These are phyloP conservation scores for Cantharellus anzutake DNA, from an alignment of 768 basidiomycete species.

Conservation along the genomic window DNA sequence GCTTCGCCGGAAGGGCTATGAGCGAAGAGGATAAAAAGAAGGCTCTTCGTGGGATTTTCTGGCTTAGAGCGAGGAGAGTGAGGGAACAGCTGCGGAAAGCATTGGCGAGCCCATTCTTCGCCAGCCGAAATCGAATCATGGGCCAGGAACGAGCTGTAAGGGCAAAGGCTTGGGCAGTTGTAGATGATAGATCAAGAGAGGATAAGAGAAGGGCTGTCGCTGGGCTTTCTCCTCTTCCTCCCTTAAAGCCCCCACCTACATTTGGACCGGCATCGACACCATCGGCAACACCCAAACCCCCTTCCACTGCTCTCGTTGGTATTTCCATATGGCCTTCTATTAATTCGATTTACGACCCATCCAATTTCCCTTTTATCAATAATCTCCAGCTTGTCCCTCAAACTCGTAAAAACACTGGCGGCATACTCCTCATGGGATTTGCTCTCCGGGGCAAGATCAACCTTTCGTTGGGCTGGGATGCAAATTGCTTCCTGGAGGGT, in stretches of 20 bases:
- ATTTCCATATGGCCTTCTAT: constrained; percentile 21
- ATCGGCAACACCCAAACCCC: background rate
- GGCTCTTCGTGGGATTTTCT: constrained; percentile 25
- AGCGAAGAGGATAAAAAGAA: constrained; percentile 9
- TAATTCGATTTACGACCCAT: constrained; percentile 17
- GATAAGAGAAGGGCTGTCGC: constrained; percentile 21
- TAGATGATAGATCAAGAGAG: constrained; percentile 34
- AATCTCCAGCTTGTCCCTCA: constrained; percentile 18
- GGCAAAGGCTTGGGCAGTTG: constrained; percentile 48
- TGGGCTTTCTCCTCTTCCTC: background rate
- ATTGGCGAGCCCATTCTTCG: constrained; percentile 41
- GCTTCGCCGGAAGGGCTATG: constrained; percentile 15
- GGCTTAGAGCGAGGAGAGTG: constrained; percentile 52
- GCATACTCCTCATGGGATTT: constrained; percentile 17
- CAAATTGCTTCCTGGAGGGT: background rate
- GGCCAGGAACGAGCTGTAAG: constrained; percentile 39
- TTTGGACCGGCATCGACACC: background rate
- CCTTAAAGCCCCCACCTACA: background rate
- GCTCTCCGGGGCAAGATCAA: background rate
- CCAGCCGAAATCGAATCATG: constrained; percentile 45
- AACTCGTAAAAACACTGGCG: constrained; percentile 17
- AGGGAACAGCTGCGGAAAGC: constrained; percentile 48
- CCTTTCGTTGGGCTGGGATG: background rate
- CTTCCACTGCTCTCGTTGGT: constrained; percentile 17
- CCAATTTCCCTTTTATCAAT: constrained; percentile 10